phyloP scores from a whole-genome alignment of 1,139 yeast genomes.

The Magnusiomyces starmeri region DNA sequence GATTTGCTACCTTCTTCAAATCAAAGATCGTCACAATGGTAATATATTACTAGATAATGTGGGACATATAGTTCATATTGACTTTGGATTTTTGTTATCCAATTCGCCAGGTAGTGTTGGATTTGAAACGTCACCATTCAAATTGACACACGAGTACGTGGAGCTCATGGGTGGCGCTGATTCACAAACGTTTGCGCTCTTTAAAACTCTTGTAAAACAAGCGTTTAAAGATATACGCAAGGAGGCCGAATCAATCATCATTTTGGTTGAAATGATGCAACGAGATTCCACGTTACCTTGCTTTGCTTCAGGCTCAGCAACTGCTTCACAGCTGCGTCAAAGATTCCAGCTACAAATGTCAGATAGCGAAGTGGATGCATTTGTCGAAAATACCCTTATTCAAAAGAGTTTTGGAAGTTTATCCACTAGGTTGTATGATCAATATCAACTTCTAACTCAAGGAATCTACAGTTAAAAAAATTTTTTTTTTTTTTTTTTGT shows the following conservation, averaged over 20 bases:
- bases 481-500: no score
- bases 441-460: slow-evolving; percentile 86
- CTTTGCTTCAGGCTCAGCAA: slow-evolving; percentile 77
- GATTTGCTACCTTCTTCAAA: slow-evolving; percentile 79
- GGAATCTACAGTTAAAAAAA: slow-evolving; percentile 69
- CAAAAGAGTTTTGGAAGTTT: slow-evolving; percentile 81
- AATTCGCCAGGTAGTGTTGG: slow-evolving; percentile 96
- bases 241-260: slow-evolving; percentile 63
- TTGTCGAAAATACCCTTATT: slow-evolving; percentile 67
- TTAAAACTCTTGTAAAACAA: slow-evolving; percentile 54
- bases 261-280: slow-evolving; percentile 88
- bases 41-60: slow-evolving; percentile 89
- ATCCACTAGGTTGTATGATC: slow-evolving; percentile 88
- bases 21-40: slow-evolving; percentile 94
- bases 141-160: slow-evolving; percentile 77
- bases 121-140: slow-evolving; percentile 95
- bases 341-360: slow-evolving; percentile 69
- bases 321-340: slow-evolving; percentile 69
- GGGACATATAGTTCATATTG: slow-evolving; percentile 93
- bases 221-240: slow-evolving; percentile 68
- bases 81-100: slow-evolving; percentile 85
- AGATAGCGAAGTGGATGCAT: slow-evolving; percentile 66
- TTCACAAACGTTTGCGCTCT: slow-evolving; percentile 50
- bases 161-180: slow-evolving; percentile 78
- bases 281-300: slow-evolving; percentile 86